A percentile compares a stretch with the other conserved stretches of the same genome.
Evolutionary conservation across 1,284 basidiomycete species (phyloP).

Genomic region (Ceratobasidium sp.): DNA sequence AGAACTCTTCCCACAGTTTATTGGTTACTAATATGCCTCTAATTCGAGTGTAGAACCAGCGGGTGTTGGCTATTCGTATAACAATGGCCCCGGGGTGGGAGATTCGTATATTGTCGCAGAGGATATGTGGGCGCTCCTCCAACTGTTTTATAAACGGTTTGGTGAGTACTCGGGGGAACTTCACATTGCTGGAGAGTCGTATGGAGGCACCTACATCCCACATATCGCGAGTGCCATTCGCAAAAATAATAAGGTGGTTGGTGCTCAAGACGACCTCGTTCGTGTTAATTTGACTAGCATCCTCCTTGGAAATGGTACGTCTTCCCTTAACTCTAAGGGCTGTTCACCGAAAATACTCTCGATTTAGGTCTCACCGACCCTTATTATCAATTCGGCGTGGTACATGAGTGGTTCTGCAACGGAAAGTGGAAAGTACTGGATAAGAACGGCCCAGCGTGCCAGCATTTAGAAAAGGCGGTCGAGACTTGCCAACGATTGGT

Average conservation of each 20-base stretch:
- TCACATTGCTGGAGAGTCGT: slow-evolving; percentile 78
- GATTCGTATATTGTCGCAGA: slow-evolving; percentile 66
- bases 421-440: slow-evolving; percentile 56
- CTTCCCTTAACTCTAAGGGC: neutral
- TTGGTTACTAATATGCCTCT: neutral
- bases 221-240: slow-evolving; percentile 83
- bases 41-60: slow-evolving; percentile 65
- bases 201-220: slow-evolving; percentile 84
- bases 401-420: slow-evolving; percentile 62
- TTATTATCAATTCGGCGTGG: slow-evolving; percentile 56
- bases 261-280: slow-evolving; percentile 46
- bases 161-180: slow-evolving; percentile 72
- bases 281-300: slow-evolving; percentile 61
- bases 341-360: neutral
- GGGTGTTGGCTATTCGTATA: slow-evolving; percentile 91
- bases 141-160: slow-evolving; percentile 84
- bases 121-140: slow-evolving; percentile 91
- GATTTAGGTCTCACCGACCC: slow-evolving; percentile 56
- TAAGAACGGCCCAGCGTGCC: slow-evolving; percentile 54
- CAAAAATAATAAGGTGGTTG: slow-evolving; percentile 73
- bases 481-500: slow-evolving; percentile 54
- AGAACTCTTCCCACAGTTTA: neutral
- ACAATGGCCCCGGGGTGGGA: slow-evolving; percentile 75
- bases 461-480: slow-evolving; percentile 52
- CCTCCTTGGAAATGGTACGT: slow-evolving; percentile 60